Evolutionary conservation across 768 basidiomycete species (phyloP), one percentile per base, ranked within the genome.

Genomic region (Sporobolomyces pararoseus): DNA sequence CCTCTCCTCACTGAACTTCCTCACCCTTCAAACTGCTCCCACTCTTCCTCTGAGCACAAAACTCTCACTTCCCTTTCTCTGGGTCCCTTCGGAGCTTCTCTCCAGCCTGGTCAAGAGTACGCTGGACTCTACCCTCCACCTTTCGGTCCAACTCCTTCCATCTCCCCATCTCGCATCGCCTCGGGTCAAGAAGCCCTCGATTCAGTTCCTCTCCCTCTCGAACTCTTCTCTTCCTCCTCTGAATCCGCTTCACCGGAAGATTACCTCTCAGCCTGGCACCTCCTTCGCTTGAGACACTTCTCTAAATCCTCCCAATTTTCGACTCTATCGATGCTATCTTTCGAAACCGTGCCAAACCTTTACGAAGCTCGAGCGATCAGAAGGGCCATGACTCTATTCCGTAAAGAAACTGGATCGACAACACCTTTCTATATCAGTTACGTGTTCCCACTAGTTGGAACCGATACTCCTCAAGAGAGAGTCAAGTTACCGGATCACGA

Each of bases 291-390:
- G 5, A 39, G 53, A n/a, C 71, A 77, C 31, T 79, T 78, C 63
- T 68, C 17, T 2, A 60, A 74, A 34, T 34, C 68, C 12, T 52
- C 65, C 2, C 78, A 78, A 75, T 32, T 57, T 27, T 23, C 16
- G 23, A 52, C 65, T 4, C 53, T 81, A 42, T 71, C 70, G 9
- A 76, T 80, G 75, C 59, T 80, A 25, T 78, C 75, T 3, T 81
- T 81, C 67, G 81, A 81, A 73, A 81, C 81, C 16, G 75, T 80
- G 19, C 81, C 81, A 16, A 55, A 79, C 9, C 25, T 80, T 2
- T 50, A 54, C 12, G 81, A 81, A 65, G 74, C 78, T 23, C 46
- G 57, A 23, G 79, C 78, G 31, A 79, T 80, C 39, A 70, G 80
- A 44, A 50, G 72, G 16, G 80, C 80, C 0, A 76, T 81, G 68